Percentiles rank a stretch among this genome's conserved stretches.
phyloP scores from a whole-genome alignment of 148 eudicot genomes.

The Limonium bicolor region DNA sequence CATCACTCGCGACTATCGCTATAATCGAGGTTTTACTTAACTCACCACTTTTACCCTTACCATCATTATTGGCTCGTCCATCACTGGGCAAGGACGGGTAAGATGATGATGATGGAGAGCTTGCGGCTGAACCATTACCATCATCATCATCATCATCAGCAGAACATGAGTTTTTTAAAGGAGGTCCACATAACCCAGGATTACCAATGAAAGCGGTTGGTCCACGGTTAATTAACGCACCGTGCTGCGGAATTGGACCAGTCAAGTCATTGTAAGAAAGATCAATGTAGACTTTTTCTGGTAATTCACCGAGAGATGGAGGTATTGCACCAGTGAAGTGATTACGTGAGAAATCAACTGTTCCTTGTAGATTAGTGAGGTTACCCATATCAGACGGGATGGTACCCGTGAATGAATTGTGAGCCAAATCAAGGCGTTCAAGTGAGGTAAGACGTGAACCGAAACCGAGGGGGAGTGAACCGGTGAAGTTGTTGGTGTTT shows the following conservation, averaged over 20 bases:
- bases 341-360: constrained; percentile 85
- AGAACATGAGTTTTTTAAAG: constrained; percentile 63
- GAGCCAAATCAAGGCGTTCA: constrained; percentile 61
- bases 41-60: constrained; percentile 33
- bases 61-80: constrained; percentile 11
- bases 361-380: constrained; percentile 70
- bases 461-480: constrained; percentile 58
- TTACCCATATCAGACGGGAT: constrained; percentile 81
- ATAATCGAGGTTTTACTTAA: constrained; percentile 43
- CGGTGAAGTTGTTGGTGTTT: constrained; percentile 55
- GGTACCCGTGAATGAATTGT: constrained; percentile 44
- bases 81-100: constrained; percentile 61
- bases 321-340: constrained; percentile 79
- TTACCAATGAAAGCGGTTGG: constrained; percentile 94
- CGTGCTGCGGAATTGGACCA: constrained; percentile 84
- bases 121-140: no score
- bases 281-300: constrained; percentile 93
- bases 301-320: constrained; percentile 79
- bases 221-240: constrained; percentile 83
- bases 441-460: constrained; percentile 48
- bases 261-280: constrained; percentile 69
- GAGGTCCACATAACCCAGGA: constrained; percentile 86
- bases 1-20: constrained; percentile 56
- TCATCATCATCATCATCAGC: constrained; percentile 20
- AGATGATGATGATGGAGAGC: constrained; percentile 44